A percentile compares a stretch with the other conserved stretches of the same genome.
These are phyloP conservation scores for Tardiomyces depauwii DNA, from an alignment of 1,139 yeast species.

Conservation along the genomic window DNA sequence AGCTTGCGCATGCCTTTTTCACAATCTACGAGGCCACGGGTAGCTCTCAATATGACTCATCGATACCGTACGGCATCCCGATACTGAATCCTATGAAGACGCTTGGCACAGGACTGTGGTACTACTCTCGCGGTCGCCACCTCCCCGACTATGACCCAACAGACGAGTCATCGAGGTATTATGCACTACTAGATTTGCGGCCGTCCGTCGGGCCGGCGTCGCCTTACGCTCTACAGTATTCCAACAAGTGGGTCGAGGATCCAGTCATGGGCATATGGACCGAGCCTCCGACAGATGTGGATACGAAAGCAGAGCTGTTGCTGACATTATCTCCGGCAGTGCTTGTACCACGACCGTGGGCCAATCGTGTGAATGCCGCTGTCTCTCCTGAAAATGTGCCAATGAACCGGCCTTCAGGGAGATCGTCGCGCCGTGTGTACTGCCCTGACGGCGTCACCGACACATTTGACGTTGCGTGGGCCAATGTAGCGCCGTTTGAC, in stretches of 20 bases:
- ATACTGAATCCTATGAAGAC: conserved; percentile 18
- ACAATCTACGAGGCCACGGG: conserved; percentile 9
- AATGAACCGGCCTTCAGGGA: conserved; percentile 5
- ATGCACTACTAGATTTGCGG: conserved; percentile 9
- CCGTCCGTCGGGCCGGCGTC: conserved; percentile 9
- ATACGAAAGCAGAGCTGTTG: conserved; percentile 21
- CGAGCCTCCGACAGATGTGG: conserved; percentile 16
- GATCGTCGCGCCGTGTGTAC: conserved; percentile 3
- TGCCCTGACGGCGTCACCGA: conserved; percentile 3
- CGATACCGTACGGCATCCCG: conserved; percentile 20
- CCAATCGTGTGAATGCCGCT: conserved; percentile 14
- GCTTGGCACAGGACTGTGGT: conserved; percentile 24
- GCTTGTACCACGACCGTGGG: conserved; percentile 15
- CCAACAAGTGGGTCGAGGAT: conserved; percentile 18
- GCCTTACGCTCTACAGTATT: conserved; percentile 14
- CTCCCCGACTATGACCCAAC: background rate
- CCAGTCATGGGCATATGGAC: conserved; percentile 14
- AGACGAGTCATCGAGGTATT: background rate
- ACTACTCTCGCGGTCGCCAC: conserved; percentile 14
- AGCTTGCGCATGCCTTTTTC: conserved; percentile 20
- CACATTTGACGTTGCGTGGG: conserved; percentile 14
- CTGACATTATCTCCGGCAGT: conserved; percentile 24
- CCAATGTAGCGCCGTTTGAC: conserved; percentile 20
- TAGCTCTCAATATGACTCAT: background rate
- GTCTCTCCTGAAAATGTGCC: conserved; percentile 2